Evolutionary conservation across 2,329 filamentous ascomycete genomes (phyloP).

Genomic region (Emergomyces orientalis): DNA sequence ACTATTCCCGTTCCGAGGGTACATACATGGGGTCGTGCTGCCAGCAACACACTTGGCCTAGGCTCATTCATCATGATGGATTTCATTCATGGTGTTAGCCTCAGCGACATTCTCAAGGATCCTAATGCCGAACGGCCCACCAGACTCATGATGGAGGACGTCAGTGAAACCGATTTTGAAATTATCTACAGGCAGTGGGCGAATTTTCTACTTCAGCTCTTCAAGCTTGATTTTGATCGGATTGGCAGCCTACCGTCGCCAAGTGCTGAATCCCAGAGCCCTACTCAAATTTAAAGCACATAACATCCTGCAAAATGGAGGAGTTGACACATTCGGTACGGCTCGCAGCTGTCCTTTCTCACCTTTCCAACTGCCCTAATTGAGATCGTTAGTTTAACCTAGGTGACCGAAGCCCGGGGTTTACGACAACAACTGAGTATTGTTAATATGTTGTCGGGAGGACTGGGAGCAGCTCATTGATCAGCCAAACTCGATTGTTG

Average conservation of each 20-base stretch:
- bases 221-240: slow-evolving; percentile 23
- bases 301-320: slow-evolving; percentile 25
- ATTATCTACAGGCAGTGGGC: slow-evolving; percentile 23
- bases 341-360: too few species aligned
- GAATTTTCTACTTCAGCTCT: slow-evolving; percentile 24
- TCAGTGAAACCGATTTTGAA: slow-evolving; percentile 22
- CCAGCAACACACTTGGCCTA: slow-evolving; percentile 21
- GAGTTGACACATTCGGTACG: slow-evolving; percentile 24
- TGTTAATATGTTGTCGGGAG: slow-evolving; percentile 25
- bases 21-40: slow-evolving; percentile 22
- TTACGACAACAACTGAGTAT: slow-evolving; percentile 27
- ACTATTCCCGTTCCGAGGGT: slow-evolving; percentile 23
- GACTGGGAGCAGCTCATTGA: slow-evolving; percentile 29
- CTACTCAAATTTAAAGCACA: slow-evolving; percentile 28
- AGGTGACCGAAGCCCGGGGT: slow-evolving; percentile 22
- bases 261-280: slow-evolving; percentile 12
- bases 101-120: slow-evolving; percentile 20
- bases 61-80: slow-evolving; percentile 28
- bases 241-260: slow-evolving; percentile 23
- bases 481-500: slow-evolving; percentile 27
- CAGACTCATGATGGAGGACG: slow-evolving; percentile 32
- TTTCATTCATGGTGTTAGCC: slow-evolving; percentile 22
- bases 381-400: slow-evolving; percentile 13
- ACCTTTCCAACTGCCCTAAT: too few species aligned
- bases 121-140: slow-evolving; percentile 33